Percentiles rank a stretch among this genome's conserved stretches.
phyloP scores from a whole-genome alignment of 2,329 filamentous ascomycete species.

The Phialophora chinensis region DNA sequence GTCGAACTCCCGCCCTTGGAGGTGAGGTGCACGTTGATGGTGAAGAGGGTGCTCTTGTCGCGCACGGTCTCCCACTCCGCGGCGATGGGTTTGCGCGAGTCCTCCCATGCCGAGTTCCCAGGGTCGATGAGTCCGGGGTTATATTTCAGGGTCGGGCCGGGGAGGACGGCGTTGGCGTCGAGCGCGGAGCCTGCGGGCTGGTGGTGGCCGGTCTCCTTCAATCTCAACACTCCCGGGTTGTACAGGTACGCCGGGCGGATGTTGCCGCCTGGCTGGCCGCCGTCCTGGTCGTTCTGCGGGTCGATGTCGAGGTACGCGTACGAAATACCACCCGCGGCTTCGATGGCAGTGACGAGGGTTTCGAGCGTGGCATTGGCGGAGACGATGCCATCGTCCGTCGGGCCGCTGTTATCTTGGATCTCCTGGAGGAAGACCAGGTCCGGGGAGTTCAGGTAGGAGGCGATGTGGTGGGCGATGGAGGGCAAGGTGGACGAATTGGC shows the following conservation, averaged over 20 bases:
- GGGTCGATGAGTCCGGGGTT: conserved; percentile 75
- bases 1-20: conserved; percentile 70
- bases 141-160: conserved; percentile 64
- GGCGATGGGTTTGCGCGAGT: conserved; percentile 70
- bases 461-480: conserved; percentile 69
- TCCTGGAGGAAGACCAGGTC: conserved; percentile 73
- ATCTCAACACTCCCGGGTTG: conserved; percentile 63
- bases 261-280: conserved; percentile 72
- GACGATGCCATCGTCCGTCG: conserved; percentile 64
- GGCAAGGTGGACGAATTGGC: conserved; percentile 62
- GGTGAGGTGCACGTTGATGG: conserved; percentile 72
- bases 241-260: conserved; percentile 75
- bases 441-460: conserved; percentile 66
- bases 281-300: conserved; percentile 66
- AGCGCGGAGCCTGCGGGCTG: conserved; percentile 54
- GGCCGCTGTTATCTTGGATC: conserved; percentile 70
- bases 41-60: conserved; percentile 66
- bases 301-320: conserved; percentile 68
- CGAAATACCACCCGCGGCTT: conserved; percentile 55
- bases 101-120: conserved; percentile 62
- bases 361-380: conserved; percentile 65
- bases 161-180: conserved; percentile 64
- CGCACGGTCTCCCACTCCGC: conserved; percentile 67
- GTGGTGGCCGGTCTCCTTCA: conserved; percentile 61
- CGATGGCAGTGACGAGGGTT: conserved; percentile 51